These are phyloP conservation scores for Teratosphaeria viscida DNA, from an alignment of 2,329 filamentous ascomycete species.

Conservation along the genomic window DNA sequence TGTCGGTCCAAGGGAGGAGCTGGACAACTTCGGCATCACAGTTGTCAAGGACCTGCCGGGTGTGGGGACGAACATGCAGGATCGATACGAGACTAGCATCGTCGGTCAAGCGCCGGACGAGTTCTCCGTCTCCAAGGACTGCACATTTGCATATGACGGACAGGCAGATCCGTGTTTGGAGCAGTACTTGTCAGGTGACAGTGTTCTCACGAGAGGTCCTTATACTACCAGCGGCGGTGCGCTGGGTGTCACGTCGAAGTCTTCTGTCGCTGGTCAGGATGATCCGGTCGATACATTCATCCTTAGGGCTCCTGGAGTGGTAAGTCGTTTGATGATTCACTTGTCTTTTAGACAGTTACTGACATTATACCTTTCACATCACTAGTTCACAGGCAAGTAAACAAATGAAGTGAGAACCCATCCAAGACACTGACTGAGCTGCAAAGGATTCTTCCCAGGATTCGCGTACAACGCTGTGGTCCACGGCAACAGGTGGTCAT, in stretches of 20 bases:
- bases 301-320: constrained; percentile 45
- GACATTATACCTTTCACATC: background rate
- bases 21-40: constrained; percentile 43
- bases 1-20: constrained; percentile 44
- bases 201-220: constrained; percentile 26
- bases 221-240: constrained; percentile 45
- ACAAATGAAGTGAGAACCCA: too few species aligned
- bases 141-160: constrained; percentile 25
- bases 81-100: constrained; percentile 48
- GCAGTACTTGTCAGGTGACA: constrained; percentile 29
- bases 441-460: constrained; percentile 24
- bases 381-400: too few species aligned
- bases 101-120: constrained; percentile 33
- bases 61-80: constrained; percentile 53
- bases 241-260: constrained; percentile 34
- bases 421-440: too few species aligned
- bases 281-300: constrained; percentile 45
- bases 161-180: constrained; percentile 33
- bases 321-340: constrained; percentile 13
- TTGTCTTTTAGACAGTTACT: background rate
- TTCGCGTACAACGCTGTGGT: constrained; percentile 35
- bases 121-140: constrained; percentile 15
- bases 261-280: constrained; percentile 30
- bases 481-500: constrained; percentile 35
- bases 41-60: constrained; percentile 47